Evolutionary conservation across 2,329 filamentous ascomycete genomes (phyloP).

Genomic region (Fusarium abutilonis): DNA sequence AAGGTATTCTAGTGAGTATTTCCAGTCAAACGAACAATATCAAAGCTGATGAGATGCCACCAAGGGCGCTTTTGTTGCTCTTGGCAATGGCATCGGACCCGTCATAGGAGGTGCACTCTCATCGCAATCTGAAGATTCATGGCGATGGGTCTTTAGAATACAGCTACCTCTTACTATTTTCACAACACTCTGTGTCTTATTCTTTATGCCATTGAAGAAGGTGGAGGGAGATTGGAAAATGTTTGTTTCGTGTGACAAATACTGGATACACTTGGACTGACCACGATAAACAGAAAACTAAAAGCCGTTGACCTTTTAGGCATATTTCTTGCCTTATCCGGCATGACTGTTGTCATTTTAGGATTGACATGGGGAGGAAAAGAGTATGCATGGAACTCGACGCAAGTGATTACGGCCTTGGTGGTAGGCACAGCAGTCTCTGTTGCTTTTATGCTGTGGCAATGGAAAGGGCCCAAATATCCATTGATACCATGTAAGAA

Average conservation of each 20-base stretch:
- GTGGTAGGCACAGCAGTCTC: slow-evolving; percentile 59
- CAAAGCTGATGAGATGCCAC: slow-evolving; percentile 3
- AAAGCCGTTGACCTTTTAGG: slow-evolving; percentile 63
- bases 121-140: slow-evolving; percentile 56
- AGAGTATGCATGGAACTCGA: slow-evolving; percentile 65
- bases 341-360: slow-evolving; percentile 58
- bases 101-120: slow-evolving; percentile 63
- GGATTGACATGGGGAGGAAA: slow-evolving; percentile 69
- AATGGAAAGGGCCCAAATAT: slow-evolving; percentile 59
- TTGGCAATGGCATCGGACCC: slow-evolving; percentile 65
- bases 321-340: slow-evolving; percentile 56
- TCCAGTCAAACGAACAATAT: not conserved
- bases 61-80: slow-evolving; percentile 60
- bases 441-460: slow-evolving; percentile 63
- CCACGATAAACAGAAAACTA: slow-evolving; percentile 52
- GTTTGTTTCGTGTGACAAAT: slow-evolving; percentile 38
- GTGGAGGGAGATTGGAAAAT: slow-evolving; percentile 62
- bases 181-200: slow-evolving; percentile 58
- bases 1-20: slow-evolving; percentile 62
- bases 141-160: slow-evolving; percentile 65
- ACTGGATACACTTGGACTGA: not conserved
- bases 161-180: slow-evolving; percentile 63
- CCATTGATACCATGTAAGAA: slow-evolving; percentile 58
- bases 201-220: slow-evolving; percentile 66
- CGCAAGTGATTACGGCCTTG: slow-evolving; percentile 64